These are phyloP conservation scores for Phialophora macrospora DNA, from an alignment of 2,329 filamentous ascomycete species.

Conservation along the genomic window DNA sequence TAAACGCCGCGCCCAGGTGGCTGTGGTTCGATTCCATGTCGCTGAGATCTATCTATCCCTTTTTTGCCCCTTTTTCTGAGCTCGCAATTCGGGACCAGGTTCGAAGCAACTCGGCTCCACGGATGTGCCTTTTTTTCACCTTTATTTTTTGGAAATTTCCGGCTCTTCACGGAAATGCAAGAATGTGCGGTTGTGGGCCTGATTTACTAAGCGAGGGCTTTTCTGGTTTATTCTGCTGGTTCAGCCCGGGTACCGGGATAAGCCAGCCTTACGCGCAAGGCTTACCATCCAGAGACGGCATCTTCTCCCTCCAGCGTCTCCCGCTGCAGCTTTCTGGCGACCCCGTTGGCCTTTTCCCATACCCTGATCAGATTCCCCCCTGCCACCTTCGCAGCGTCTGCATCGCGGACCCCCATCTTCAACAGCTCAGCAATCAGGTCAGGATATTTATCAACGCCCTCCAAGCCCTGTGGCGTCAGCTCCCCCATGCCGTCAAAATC, in stretches of 20 bases:
- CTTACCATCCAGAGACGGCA: conserved; percentile 38
- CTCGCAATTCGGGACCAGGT: background rate
- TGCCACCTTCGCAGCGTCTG: conserved; percentile 73
- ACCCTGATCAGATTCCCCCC: conserved; percentile 83
- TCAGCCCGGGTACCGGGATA: background rate
- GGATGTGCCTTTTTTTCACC: background rate
- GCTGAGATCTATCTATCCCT: conserved; percentile 15
- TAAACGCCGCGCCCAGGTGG: conserved; percentile 16
- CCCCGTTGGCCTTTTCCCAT: conserved; percentile 76
- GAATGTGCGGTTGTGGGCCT: background rate
- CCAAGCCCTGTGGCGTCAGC: conserved; percentile 70
- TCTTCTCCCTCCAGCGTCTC: conserved; percentile 57
- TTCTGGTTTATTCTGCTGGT: background rate
- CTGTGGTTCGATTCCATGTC: conserved; percentile 28
- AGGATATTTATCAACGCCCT: conserved; percentile 84
- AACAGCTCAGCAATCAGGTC: conserved; percentile 77
- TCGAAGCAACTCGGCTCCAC: background rate
- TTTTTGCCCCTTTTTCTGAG: background rate
- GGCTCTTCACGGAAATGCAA: background rate
- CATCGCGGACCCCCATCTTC: conserved; percentile 72
- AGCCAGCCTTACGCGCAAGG: conserved; percentile 2
- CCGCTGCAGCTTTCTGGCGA: conserved; percentile 69
- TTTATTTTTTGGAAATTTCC: background rate
- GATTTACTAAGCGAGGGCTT: conserved; percentile 10
- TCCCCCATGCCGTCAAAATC: conserved; percentile 75